Conservation (phyloP, 495 filamentous ascomycete species). For the Xylaria grammica region DNA sequence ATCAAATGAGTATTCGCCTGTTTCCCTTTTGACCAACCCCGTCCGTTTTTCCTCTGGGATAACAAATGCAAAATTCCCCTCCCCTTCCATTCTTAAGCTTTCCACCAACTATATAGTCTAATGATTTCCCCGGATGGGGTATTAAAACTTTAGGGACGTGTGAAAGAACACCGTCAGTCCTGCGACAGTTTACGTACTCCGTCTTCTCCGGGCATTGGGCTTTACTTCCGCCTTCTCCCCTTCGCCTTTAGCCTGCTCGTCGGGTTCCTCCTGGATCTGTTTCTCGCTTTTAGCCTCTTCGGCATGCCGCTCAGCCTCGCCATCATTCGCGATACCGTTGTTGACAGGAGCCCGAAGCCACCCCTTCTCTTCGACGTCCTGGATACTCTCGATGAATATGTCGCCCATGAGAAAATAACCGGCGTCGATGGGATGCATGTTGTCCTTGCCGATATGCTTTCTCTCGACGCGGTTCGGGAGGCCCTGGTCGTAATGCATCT, state of each 20-base stretch:
- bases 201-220: slow-evolving; percentile 5
- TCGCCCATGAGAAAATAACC: slow-evolving; percentile 55
- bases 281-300: slow-evolving; percentile 32
- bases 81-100: not conserved
- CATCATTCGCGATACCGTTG: slow-evolving; percentile 40
- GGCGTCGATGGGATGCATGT: slow-evolving; percentile 49
- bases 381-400: slow-evolving; percentile 49
- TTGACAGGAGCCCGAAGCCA: slow-evolving; percentile 41
- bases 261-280: slow-evolving; percentile 17
- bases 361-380: slow-evolving; percentile 40
- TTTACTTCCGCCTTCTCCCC: slow-evolving; percentile 11
- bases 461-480: slow-evolving; percentile 35
- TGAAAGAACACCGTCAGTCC: not conserved
- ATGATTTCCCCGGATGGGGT: not conserved
- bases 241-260: slow-evolving; percentile 8
- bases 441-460: slow-evolving; percentile 32
- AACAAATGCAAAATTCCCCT: not conserved
- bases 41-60: not conserved
- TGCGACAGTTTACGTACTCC: not conserved
- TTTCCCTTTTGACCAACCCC: not conserved
- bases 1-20: not conserved
- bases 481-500: slow-evolving; percentile 34
- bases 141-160: not conserved
- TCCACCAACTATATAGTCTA: too few relatives aligned
- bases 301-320: slow-evolving; percentile 35